These are phyloP conservation scores for Camelina laxa DNA, from an alignment of 345 rosid species.

Conservation along the genomic window DNA sequence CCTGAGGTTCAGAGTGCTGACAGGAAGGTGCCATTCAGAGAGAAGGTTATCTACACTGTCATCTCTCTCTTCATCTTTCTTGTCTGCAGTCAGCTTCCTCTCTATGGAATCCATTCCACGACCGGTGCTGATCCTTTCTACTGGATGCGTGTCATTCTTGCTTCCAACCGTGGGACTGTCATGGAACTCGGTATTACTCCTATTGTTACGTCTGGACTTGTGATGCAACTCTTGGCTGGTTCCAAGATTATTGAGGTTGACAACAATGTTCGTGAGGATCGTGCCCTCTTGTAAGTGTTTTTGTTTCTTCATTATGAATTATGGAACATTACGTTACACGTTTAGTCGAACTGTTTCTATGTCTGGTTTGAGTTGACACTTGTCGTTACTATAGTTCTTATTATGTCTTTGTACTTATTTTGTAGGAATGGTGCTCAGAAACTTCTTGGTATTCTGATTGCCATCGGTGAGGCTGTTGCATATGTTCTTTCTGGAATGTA, in stretches of 20 bases:
- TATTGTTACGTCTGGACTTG: conserved; percentile 70
- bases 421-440: conserved; percentile 83
- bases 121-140: conserved; percentile 78
- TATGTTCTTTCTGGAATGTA: conserved; percentile 88
- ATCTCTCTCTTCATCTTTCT: conserved; percentile 67
- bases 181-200: conserved; percentile 86
- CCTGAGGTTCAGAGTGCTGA: conserved; percentile 73
- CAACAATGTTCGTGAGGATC: conserved; percentile 75
- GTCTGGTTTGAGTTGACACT: neutral
- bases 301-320: neutral
- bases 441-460: conserved; percentile 77
- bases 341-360: neutral
- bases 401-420: conserved; percentile 5
- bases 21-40: conserved; percentile 70
- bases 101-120: conserved; percentile 72
- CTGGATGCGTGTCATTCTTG: conserved; percentile 84
- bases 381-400: conserved; percentile 11
- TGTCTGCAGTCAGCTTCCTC: conserved; percentile 80
- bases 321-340: neutral
- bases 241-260: conserved; percentile 79
- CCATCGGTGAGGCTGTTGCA: conserved; percentile 83
- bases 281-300: conserved; percentile 62
- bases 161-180: conserved; percentile 75
- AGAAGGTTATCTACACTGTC: conserved; percentile 66
- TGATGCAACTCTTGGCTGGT: conserved; percentile 77